Evolutionary conservation across 2,329 filamentous ascomycete genomes (phyloP), one percentile per base, ranked within the genome.

Genomic region (Orbilia javanica): DNA sequence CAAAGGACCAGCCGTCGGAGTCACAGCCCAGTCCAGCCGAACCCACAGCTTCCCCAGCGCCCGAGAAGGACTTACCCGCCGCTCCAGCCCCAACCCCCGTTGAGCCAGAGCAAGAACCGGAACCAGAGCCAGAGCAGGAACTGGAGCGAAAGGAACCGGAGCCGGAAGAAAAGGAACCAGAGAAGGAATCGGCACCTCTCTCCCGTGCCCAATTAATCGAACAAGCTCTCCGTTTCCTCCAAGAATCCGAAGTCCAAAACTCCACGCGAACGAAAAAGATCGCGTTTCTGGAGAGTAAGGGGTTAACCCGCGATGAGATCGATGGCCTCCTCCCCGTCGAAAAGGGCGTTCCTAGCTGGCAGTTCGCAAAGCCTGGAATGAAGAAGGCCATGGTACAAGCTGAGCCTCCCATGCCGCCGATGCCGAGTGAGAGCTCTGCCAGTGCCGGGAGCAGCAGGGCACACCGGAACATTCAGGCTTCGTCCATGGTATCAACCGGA

Each of bases 241-340:
- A 42, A 6, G 75, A 79, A 57, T 73, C 75, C 29, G 75, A 79
- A 10, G 75, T 79, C 29, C 62, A 73, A 34, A 79, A 79, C 48
- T 68, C 75, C 48, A 72, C 75, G 62, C 67, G 67, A 22, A 73
- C 75, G 15, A 72, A 69, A 34, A 79, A 79, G 20, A 31, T 34
- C 11, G 42, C 48, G 27, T 79, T 79, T 36, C 55, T 79, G 8
- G 75, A 79, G 63, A 79, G 75, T 71, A 79, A 79, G 75, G 75
- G 75, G 69, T 25, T 79, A 42, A 73, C 75, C 15, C 63, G 46
- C 29, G 68, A 48, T 18, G 75, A 79, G 48, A 79, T 79, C 48
- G 68, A 79, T 67, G 34, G 10, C 20, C 18, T 79, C 25, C 46
- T 79, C 34, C 75, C 67, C 46, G 63, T 69, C 27, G 68, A 79